Percentiles rank a stretch among this genome's conserved stretches.
phyloP scores from a whole-genome alignment of 1,139 yeast genomes.

The Hansenula lynferdii region DNA sequence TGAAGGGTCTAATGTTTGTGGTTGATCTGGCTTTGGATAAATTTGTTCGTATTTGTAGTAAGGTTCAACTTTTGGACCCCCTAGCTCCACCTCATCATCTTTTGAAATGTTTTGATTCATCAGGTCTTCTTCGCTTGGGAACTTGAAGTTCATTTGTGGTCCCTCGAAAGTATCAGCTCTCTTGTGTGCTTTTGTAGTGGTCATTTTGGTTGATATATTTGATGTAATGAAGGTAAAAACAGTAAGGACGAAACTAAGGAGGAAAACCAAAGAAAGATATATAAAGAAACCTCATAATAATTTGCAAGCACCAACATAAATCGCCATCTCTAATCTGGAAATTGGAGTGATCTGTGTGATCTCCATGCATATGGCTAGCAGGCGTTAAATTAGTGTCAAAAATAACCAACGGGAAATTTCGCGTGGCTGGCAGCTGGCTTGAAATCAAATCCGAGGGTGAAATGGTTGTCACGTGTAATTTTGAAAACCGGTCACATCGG shows the following conservation, averaged over 20 bases:
- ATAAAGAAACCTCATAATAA: not conserved
- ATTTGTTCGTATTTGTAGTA: slow-evolving; percentile 6
- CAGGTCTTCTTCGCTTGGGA: slow-evolving; percentile 18
- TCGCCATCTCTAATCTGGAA: not conserved
- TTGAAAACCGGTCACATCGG: not conserved
- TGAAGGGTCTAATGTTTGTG: not conserved
- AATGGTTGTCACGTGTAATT: not conserved
- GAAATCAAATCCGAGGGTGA: not conserved
- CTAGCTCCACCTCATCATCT: not conserved
- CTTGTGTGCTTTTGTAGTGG: slow-evolving; percentile 8
- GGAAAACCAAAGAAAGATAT: not conserved
- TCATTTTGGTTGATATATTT: no score
- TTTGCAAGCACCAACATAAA: not conserved
- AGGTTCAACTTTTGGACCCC: slow-evolving; percentile 15
- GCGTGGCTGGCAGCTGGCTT: not conserved
- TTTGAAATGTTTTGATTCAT: not conserved
- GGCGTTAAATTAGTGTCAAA: not conserved
- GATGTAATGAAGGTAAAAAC: not conserved
- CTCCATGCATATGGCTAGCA: not conserved
- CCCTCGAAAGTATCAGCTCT: slow-evolving; percentile 22
- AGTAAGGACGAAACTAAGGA: not conserved
- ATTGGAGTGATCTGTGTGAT: not conserved
- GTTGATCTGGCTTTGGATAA: not conserved
- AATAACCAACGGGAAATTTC: no score
- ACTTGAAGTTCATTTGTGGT: slow-evolving; percentile 21